Evolutionary conservation across 1,284 basidiomycete genomes (phyloP).

Genomic region (Trichosporon coremiiforme): DNA sequence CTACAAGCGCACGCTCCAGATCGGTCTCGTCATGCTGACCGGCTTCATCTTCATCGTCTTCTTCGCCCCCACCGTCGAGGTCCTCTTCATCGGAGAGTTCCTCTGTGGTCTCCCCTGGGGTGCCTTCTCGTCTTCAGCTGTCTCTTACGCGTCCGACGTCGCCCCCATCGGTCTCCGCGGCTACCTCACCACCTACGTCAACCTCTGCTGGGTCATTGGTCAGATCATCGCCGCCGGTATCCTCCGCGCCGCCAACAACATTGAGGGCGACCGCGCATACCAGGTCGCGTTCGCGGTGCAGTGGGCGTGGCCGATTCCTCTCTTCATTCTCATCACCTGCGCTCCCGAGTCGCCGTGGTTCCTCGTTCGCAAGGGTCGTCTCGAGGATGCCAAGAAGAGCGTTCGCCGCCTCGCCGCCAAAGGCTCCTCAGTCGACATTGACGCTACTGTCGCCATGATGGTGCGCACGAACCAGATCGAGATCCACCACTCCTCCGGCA

Average conservation of each 20-base stretch:
- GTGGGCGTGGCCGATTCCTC: constrained; percentile 54
- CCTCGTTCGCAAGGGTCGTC: constrained; percentile 37
- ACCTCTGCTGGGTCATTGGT: constrained; percentile 60
- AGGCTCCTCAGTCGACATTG: constrained; percentile 33
- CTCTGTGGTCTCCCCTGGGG: constrained; percentile 56
- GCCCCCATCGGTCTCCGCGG: constrained; percentile 49
- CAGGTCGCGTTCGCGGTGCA: constrained; percentile 54
- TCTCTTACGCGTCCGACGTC: constrained; percentile 60
- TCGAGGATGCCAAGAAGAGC: constrained; percentile 33
- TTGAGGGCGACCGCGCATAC: constrained; percentile 44
- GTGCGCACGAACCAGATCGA: constrained; percentile 44
- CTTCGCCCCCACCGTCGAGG: constrained; percentile 48
- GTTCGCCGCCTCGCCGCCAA: constrained; percentile 32
- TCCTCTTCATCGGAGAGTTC: constrained; percentile 35
- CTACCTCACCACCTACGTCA: constrained; percentile 52
- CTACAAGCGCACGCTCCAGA: constrained; percentile 36
- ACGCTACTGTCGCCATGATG: constrained; percentile 43
- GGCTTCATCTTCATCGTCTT: constrained; percentile 45
- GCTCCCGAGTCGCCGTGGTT: constrained; percentile 45
- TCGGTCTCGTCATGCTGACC: constrained; percentile 42
- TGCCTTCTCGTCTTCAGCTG: constrained; percentile 41
- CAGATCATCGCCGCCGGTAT: constrained; percentile 32
- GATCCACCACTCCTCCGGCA: constrained; percentile 29
- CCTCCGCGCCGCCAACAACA: constrained; percentile 33
- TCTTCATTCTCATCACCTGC: constrained; percentile 32